Conservation (phyloP, 2,329 filamentous ascomycete species). For the Neopestalotiopsis sp. region DNA sequence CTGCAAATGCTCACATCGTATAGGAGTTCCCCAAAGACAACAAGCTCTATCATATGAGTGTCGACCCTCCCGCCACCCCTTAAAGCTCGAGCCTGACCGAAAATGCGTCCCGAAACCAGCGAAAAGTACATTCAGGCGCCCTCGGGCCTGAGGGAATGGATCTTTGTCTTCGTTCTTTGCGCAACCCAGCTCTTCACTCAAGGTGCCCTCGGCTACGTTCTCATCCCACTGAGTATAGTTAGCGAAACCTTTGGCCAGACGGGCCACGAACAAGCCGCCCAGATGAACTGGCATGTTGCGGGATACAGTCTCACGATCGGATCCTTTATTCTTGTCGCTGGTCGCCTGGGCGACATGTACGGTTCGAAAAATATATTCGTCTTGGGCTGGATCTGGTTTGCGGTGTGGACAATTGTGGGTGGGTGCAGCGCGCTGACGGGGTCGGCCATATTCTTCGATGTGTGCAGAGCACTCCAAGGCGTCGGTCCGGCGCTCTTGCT, state of each 20-base stretch:
- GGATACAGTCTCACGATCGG: constrained; percentile 62
- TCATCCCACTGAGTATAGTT: neutral
- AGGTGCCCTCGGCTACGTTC: neutral
- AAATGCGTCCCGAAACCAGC: neutral
- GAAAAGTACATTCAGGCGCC: neutral
- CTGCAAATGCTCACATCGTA: neutral
- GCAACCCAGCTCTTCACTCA: neutral
- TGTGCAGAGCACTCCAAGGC: constrained; percentile 61
- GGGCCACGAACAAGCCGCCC: constrained; percentile 37
- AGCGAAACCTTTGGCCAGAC: constrained; percentile 32
- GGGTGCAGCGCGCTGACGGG: constrained; percentile 42
- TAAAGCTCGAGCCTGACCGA: neutral
- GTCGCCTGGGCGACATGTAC: constrained; percentile 62
- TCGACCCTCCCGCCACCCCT: neutral
- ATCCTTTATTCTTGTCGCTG: constrained; percentile 63
- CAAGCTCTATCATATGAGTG: neutral
- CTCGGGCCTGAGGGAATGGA: neutral
- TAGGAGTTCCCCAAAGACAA: too few relatives aligned
- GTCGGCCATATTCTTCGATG: constrained; percentile 49
- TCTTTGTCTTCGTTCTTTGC: neutral
- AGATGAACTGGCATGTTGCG: constrained; percentile 62
- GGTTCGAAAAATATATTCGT: constrained; percentile 63
- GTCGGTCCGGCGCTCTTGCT: constrained; percentile 67
- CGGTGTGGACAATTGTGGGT: constrained; percentile 55
- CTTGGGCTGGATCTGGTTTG: constrained; percentile 59